Evolutionary conservation across 169 alveolate species (phyloP), one percentile per base, ranked within the genome.

Genomic region (Cyclospora cayetanensis): DNA sequence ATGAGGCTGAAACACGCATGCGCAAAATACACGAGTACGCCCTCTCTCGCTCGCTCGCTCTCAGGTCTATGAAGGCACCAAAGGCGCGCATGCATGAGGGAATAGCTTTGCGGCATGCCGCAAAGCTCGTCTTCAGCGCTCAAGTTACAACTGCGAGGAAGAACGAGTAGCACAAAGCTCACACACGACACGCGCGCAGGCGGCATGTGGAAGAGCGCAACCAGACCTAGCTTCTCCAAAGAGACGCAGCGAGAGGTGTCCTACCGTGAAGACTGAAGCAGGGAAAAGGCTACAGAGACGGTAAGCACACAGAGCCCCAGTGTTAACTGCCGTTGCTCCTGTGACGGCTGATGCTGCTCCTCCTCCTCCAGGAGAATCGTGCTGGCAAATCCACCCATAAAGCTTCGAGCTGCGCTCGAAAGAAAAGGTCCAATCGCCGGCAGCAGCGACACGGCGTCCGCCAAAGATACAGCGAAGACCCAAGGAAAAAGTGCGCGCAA

Each of bases 1-100:
- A 84, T 43, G 37, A 84, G 91, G 53, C 91, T 84, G 82, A n/a
- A n/a, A n/a, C 65, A 84, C 46, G 29, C 77, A 52, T 3, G 15
- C 25, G 68, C 68, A 53, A 3, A 29, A 46, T 18, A 46, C 60
- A 46, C 18, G 60, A 18, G 18, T 11, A n/a, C n/a, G n/a, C n/a
- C n/a, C n/a, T n/a, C n/a, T n/a, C n/a, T n/a, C n/a, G n/a, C n/a
- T n/a, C n/a, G n/a, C n/a, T n/a, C n/a, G n/a, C n/a, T n/a, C n/a
- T n/a, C n/a, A n/a, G n/a, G n/a, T n/a, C n/a, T n/a, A n/a, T n/a
- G n/a, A n/a, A n/a, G n/a, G n/a, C n/a, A n/a, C n/a, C n/a, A n/a
- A n/a, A n/a, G n/a, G n/a, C n/a, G n/a, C n/a, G n/a, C n/a, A n/a
- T n/a, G n/a, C n/a, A n/a, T n/a, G n/a, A n/a, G n/a, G n/a, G n/a